phyloP scores from a whole-genome alignment of 1,284 basidiomycete genomes.

The Takashimella tepidaria region DNA sequence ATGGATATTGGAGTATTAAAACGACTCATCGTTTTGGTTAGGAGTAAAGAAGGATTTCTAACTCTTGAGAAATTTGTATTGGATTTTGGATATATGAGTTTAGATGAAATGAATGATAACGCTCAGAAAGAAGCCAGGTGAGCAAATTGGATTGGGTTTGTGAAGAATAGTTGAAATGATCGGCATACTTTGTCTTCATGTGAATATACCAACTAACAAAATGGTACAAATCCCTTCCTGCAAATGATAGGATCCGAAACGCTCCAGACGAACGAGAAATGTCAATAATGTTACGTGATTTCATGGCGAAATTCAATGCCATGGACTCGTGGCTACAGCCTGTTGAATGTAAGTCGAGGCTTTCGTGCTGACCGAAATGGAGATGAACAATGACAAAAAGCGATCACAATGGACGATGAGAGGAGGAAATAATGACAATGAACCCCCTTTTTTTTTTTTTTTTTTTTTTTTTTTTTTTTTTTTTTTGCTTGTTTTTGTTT shows the following conservation, averaged over 20 bases:
- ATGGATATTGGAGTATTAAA: conserved; percentile 47
- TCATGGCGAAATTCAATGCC: conserved; percentile 75
- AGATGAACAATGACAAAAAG: too few relatives aligned
- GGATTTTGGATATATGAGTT: conserved; percentile 56
- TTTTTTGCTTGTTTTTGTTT: too few relatives aligned
- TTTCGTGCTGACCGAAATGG: too few relatives aligned
- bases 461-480: too few relatives aligned
- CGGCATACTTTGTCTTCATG: too few relatives aligned
- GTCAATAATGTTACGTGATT: conserved; percentile 73
- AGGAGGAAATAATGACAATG: too few relatives aligned
- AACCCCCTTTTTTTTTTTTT: too few relatives aligned
- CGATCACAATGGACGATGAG: too few relatives aligned
- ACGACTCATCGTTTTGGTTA: conserved; percentile 62
- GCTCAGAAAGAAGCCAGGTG: conserved; percentile 51
- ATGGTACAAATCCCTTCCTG: too few relatives aligned
- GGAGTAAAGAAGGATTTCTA: conserved; percentile 56
- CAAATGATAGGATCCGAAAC: conserved; percentile 10
- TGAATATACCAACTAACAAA: too few relatives aligned
- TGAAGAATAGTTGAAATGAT: not conserved
- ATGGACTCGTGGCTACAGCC: too few relatives aligned
- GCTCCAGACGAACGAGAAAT: conserved; percentile 51
- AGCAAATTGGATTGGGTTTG: conserved; percentile 20
- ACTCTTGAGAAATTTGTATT: conserved; percentile 61
- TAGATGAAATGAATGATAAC: conserved; percentile 68
- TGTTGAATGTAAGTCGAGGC: too few relatives aligned